Percentiles rank a stretch among this genome's conserved stretches.
Conservation (phyloP, 768 basidiomycete species). For the Ramaria sp. region DNA sequence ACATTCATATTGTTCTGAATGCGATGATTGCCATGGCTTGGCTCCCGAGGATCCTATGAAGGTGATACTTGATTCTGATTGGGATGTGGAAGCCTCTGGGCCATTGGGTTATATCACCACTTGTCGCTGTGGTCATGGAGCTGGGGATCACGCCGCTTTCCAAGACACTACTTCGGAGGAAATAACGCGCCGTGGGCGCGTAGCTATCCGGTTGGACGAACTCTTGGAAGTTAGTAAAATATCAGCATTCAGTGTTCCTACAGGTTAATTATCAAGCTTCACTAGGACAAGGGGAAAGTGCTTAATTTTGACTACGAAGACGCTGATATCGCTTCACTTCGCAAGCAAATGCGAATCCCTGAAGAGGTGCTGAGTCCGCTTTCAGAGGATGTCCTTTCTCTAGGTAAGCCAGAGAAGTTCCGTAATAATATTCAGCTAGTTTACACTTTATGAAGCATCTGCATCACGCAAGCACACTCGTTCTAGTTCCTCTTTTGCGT, state of each 20-base stretch:
- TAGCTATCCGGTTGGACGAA: conserved; percentile 76
- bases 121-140: conserved; percentile 64
- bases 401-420: conserved; percentile 31
- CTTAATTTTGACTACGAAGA: conserved; percentile 74
- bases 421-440: background rate
- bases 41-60: conserved; percentile 50
- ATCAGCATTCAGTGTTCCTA: background rate
- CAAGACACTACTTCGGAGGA: conserved; percentile 49
- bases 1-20: conserved; percentile 61
- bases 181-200: conserved; percentile 59
- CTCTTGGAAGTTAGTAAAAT: conserved; percentile 48
- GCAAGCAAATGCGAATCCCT: conserved; percentile 56
- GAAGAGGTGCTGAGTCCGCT: conserved; percentile 40
- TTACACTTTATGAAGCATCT: background rate
- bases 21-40: conserved; percentile 58
- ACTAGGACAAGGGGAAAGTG: conserved; percentile 62
- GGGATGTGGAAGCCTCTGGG: conserved; percentile 46
- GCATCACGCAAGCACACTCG: background rate
- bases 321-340: conserved; percentile 55
- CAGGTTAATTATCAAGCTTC: background rate
- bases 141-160: conserved; percentile 57
- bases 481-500: background rate
- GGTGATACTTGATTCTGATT: conserved; percentile 44
- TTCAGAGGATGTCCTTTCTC: conserved; percentile 35
- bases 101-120: conserved; percentile 40